phyloP scores from a whole-genome alignment of 2,329 filamentous ascomycete species.

The Aureobasidium sp. region DNA sequence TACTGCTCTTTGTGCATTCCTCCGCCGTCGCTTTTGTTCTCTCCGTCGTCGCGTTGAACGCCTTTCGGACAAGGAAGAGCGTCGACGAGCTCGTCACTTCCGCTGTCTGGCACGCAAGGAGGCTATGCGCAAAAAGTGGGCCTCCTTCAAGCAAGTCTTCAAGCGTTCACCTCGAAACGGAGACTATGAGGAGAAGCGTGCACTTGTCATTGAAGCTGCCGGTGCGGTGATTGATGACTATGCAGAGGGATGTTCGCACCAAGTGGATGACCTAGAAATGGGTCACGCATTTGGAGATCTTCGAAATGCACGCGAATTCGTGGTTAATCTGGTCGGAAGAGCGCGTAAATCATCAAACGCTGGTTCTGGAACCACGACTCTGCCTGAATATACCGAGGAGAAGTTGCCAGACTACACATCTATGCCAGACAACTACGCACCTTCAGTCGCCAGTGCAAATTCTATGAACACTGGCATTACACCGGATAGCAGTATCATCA shows the following conservation, averaged over 20 bases:
- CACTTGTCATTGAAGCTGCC: slow-evolving; percentile 37
- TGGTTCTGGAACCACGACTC: slow-evolving; percentile 27
- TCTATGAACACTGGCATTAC: slow-evolving; percentile 25
- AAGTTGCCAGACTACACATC: slow-evolving; percentile 41
- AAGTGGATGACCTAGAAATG: slow-evolving; percentile 32
- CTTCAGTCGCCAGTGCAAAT: slow-evolving; percentile 24
- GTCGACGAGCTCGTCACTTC: slow-evolving; percentile 45
- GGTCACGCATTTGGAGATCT: slow-evolving; percentile 46
- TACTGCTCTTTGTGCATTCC: slow-evolving; percentile 36
- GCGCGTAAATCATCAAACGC: slow-evolving; percentile 21
- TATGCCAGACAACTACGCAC: slow-evolving; percentile 25
- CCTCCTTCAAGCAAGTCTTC: slow-evolving; percentile 24
- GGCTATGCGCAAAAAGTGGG: slow-evolving; percentile 46
- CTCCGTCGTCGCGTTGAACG: slow-evolving; percentile 46
- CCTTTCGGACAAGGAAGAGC: slow-evolving; percentile 48
- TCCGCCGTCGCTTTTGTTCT: slow-evolving; percentile 43
- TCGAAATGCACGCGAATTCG: slow-evolving; percentile 46
- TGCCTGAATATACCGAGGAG: slow-evolving; percentile 31
- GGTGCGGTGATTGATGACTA: slow-evolving; percentile 33
- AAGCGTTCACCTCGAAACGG: slow-evolving; percentile 27
- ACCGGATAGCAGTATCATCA: slow-evolving; percentile 36
- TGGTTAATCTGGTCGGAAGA: slow-evolving; percentile 30
- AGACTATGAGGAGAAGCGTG: slow-evolving; percentile 47
- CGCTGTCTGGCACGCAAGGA: slow-evolving; percentile 46
- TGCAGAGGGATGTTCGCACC: slow-evolving; percentile 32